Base-by-base conservation (phyloP, 2,329 filamentous ascomycete genomes). In the Pyrenophora seminiperda region DNA sequence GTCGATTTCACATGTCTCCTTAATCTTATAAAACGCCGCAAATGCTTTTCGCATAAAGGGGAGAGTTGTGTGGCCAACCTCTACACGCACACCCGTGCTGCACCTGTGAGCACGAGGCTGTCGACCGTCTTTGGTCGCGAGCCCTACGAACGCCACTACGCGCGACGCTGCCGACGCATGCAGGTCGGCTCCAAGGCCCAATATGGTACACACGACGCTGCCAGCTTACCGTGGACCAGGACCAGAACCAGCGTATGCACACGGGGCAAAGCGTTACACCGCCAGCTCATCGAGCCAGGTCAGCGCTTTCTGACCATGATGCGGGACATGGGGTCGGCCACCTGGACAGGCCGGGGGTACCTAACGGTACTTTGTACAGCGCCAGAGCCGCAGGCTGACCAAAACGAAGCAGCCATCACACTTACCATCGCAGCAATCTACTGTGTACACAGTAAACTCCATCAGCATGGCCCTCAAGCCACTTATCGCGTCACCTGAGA, bases 41-140 rank as follows among this genome's bases (percentile, higher is more conserved):
- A 46, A 50, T 54, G 42, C 44, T 22, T 43, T 22, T 20, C 45
- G 60, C 64, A 66, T 61, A 63, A 65, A 65, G 62, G 63, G 53
- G 58, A 50, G 27, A 43, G n/a, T 29, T 32, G 33, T 37, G 41
- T 32, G 44, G 30, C 37, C 41, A 27, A 36, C 24, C 15, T 41
- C 34, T 34, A 40, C 48, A 57, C 37, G 50, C 41, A 33, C 47
- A 46, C 40, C 48, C 46, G 40, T 42, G 42, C 24, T 40, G 22
- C 9, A 34, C 22, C 22, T 33, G 39, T 24, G 41, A 41, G 40
- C 42, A 47, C 18, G 43, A 30, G 31, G 31, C 42, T 36, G 47
- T 33, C 17, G 27, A 36, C 41, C 33, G 20, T 29, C 27, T 11
- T 38, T 41, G 17, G 27, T 37, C 33, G n/a, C 40, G 38, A 48